These are phyloP conservation scores for Penicillium nucicola DNA, from an alignment of 495 filamentous ascomycete species.

Conservation along the genomic window DNA sequence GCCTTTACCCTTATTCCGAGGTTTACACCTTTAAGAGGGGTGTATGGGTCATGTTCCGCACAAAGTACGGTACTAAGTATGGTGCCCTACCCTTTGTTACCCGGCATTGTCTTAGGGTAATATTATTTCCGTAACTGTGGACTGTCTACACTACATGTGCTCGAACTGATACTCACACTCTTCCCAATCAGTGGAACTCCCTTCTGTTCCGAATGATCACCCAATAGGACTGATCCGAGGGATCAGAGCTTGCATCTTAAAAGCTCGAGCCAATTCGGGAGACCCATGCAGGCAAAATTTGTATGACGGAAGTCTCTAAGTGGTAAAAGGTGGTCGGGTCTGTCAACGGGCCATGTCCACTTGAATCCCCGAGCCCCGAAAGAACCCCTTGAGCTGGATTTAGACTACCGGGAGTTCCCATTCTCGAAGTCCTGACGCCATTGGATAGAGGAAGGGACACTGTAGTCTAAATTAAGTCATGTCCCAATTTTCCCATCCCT, in stretches of 20 bases:
- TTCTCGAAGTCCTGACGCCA: neutral
- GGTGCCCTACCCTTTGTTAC: neutral
- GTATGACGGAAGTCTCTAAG: neutral
- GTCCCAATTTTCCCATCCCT: neutral
- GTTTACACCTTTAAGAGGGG: neutral
- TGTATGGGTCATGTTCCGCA: neutral
- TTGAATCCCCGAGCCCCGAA: neutral
- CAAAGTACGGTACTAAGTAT: neutral
- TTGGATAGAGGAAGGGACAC: neutral
- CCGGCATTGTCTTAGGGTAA: neutral
- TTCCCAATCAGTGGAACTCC: slow-evolving; percentile 10
- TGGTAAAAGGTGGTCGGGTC: neutral
- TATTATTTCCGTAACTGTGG: neutral
- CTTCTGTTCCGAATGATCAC: slow-evolving; percentile 16
- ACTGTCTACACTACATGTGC: neutral
- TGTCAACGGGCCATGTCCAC: neutral
- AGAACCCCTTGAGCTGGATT: neutral
- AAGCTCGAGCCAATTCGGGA: slow-evolving; percentile 5
- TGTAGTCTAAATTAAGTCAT: neutral
- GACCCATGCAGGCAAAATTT: neutral
- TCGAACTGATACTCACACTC: neutral
- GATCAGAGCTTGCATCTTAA: slow-evolving; percentile 13
- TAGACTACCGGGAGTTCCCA: neutral
- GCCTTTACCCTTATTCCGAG: neutral
- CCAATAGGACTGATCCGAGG: slow-evolving; percentile 7